Evolutionary conservation across 1,139 yeast genomes (phyloP), one percentile per base, ranked within the genome.

Genomic region (Insectozyma bohioensis): DNA sequence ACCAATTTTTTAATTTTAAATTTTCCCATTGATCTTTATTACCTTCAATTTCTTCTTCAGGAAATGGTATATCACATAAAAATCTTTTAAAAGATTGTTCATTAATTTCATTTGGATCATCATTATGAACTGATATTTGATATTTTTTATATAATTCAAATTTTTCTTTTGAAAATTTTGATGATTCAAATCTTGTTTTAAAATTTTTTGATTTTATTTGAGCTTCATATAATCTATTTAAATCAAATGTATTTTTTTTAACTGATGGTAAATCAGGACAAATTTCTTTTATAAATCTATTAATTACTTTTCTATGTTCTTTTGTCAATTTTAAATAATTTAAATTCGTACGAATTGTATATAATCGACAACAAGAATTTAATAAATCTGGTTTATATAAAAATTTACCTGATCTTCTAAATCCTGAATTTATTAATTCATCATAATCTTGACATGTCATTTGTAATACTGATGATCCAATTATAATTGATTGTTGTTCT

Each of bases 311-410:
- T 24, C 90, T 69, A 37, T 80, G 82, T 31, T 84, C 90, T 51
- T 85, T 86, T 18, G 67, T 59, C 9, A 82, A 55, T 31, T 66
- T 63, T 43, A 79, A 67, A 24, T 55, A 49, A 0, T 49, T 50
- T 21, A 72, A 57, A 24, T 63, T 67, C 1, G 95, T 79, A 33
- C 97, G 58, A 18, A 88, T 85, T 0, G 96, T 84, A 51, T 78
- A 86, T 52, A 80, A 70, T n/a, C 92, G 71, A 49, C 97, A 90
- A 51, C 97, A 90, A 25, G 77, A 76, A 21, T 87, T 56, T 20
- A 82, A 52, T 41, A 78, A 57, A 53, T 90, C 95, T 0, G 85
- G 80, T 49, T 81, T 83, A 52, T 88, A 88, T 5, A 86, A 47
- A 44, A 78, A 85, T 2, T 56, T 52, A 0, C 97, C 97, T 20